Conservation (phyloP, 2,329 filamentous ascomycete genomes). For the Seiridium cupressi region DNA sequence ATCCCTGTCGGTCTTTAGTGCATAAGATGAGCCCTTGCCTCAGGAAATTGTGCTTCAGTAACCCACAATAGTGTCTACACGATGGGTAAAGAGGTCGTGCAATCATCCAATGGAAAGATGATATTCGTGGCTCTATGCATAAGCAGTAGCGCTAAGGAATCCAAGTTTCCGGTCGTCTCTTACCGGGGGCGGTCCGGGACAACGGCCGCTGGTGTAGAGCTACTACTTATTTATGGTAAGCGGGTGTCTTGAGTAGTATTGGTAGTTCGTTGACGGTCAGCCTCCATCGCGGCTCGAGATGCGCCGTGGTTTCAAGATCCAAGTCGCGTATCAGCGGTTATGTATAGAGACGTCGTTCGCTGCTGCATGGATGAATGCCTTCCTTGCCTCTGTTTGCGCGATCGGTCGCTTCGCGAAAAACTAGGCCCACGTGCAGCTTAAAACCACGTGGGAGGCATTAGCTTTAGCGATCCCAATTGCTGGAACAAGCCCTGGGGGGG, state of each 20-base stretch:
- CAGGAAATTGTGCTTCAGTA: neutral
- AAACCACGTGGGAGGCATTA: neutral
- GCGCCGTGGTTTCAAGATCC: too few species aligned
- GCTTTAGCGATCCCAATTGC: neutral
- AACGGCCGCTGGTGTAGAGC: neutral
- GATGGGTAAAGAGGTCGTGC: neutral
- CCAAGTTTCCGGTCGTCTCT: neutral
- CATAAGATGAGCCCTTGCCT: neutral
- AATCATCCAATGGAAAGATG: neutral
- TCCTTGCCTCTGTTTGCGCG: neutral
- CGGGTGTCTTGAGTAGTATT: neutral
- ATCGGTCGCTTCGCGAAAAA: neutral
- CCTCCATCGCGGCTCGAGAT: too few species aligned
- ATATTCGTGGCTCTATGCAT: neutral
- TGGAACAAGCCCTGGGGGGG: neutral
- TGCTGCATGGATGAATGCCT: too few species aligned
- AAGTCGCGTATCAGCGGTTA: too few species aligned
- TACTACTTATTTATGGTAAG: neutral
- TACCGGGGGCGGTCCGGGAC: neutral
- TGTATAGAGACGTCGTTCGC: too few species aligned
- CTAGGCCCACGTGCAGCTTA: neutral
- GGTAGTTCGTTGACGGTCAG: too few species aligned
- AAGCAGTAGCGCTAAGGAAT: neutral
- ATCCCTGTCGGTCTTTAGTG: neutral
- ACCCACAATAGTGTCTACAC: neutral